These are phyloP conservation scores for Corinectria fuckeliana DNA, from an alignment of 2,329 filamentous ascomycete genomes.

Conservation along the genomic window DNA sequence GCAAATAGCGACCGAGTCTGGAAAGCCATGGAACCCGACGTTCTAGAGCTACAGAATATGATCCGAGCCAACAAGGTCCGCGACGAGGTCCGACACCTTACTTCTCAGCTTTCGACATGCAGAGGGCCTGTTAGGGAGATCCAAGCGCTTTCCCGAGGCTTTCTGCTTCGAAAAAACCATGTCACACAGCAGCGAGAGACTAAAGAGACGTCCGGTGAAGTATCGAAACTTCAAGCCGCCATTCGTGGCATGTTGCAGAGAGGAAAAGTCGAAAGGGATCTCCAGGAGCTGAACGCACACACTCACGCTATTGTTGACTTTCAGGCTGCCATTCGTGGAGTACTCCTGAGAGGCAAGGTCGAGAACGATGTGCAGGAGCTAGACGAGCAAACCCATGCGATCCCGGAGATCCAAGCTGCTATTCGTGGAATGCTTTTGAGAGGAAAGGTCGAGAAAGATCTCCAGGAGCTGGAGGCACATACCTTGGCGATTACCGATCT, in stretches of 20 bases:
- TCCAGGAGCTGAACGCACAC: constrained; percentile 56
- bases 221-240: constrained; percentile 68
- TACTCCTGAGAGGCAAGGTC: constrained; percentile 65
- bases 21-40: constrained; percentile 72
- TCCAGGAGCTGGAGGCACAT: constrained; percentile 58
- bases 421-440: constrained; percentile 72
- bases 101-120: constrained; percentile 66
- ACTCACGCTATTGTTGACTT: constrained; percentile 61
- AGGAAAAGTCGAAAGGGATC: constrained; percentile 59
- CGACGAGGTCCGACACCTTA: constrained; percentile 61
- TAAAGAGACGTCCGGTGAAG: constrained; percentile 55
- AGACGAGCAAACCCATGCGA: background rate
- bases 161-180: constrained; percentile 66
- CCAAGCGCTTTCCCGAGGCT: constrained; percentile 71
- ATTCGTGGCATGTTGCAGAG: constrained; percentile 72
- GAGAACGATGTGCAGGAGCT: constrained; percentile 49
- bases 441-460: constrained; percentile 59
- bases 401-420: constrained; percentile 63
- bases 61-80: constrained; percentile 73
- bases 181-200: constrained; percentile 63
- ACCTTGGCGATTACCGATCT: constrained; percentile 59
- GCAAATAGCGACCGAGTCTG: constrained; percentile 69
- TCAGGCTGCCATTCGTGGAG: constrained; percentile 72
- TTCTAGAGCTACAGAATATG: constrained; percentile 83
- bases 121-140: constrained; percentile 70